A percentile compares a stretch with the other conserved stretches of the same genome.
Conservation (phyloP, 2,329 filamentous ascomycete genomes). For the Paecilomyces fulvus region DNA sequence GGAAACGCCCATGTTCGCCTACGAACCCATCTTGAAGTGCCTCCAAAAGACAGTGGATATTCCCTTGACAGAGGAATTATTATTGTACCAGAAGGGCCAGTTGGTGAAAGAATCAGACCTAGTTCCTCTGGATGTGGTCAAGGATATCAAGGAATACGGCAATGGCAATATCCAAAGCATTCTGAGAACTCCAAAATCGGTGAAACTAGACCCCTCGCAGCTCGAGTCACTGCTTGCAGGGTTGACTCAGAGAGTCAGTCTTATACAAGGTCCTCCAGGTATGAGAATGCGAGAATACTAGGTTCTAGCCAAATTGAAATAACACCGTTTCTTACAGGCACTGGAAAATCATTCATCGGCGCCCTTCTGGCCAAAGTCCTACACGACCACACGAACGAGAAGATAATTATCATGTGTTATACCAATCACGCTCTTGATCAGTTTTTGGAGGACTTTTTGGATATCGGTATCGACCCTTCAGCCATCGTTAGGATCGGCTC, state of each 20-base stretch:
- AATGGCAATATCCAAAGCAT: constrained; percentile 22
- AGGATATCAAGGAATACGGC: constrained; percentile 8
- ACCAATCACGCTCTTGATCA: constrained; percentile 62
- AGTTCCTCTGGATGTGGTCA: constrained; percentile 6
- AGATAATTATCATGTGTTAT: constrained; percentile 57
- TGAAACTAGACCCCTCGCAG: constrained; percentile 48
- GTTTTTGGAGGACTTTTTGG: constrained; percentile 55
- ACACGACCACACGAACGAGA: constrained; percentile 40
- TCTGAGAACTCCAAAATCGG: constrained; percentile 18
- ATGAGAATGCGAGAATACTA: constrained; percentile 5
- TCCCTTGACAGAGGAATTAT: constrained; percentile 47
- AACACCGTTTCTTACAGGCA: constrained; percentile 41
- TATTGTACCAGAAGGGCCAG: constrained; percentile 27
- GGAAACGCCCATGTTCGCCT: constrained; percentile 59
- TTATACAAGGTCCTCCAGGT: constrained; percentile 68
- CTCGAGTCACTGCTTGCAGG: constrained; percentile 47
- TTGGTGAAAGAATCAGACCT: constrained; percentile 5
- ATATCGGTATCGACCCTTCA: constrained; percentile 45
- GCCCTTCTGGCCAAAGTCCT: constrained; percentile 53
- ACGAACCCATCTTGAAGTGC: constrained; percentile 55
- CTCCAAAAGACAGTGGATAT: constrained; percentile 50
- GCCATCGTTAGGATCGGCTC: constrained; percentile 56
- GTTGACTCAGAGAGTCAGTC: constrained; percentile 45
- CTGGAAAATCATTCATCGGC: constrained; percentile 68
- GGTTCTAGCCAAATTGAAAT: neutral